These are phyloP conservation scores for Epichloe brachyelytri DNA, from an alignment of 2,329 filamentous ascomycete genomes.

Conservation along the genomic window DNA sequence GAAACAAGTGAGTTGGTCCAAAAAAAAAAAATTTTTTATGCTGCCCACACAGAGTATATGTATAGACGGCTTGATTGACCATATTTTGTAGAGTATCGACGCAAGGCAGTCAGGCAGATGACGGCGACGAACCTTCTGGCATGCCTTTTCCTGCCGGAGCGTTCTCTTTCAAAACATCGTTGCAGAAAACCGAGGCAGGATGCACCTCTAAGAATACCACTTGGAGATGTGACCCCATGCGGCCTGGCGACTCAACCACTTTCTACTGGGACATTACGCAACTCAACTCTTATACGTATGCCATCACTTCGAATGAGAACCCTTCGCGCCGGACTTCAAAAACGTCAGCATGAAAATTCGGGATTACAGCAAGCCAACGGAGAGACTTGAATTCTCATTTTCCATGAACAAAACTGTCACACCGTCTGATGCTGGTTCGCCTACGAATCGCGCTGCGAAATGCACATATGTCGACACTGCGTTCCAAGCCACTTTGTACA, in stretches of 20 bases:
- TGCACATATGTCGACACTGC: conserved; percentile 47
- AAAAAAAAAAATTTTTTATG: no score
- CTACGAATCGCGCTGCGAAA: conserved; percentile 29
- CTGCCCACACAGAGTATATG: no score
- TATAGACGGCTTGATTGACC: no score
- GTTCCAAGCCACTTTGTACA: conserved; percentile 48
- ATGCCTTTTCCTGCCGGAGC: conserved; percentile 44
- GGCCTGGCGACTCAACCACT: conserved; percentile 28
- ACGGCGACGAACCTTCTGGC: conserved; percentile 1
- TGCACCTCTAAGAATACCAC: conserved; percentile 46
- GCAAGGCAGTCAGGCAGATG: not conserved
- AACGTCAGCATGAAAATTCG: conserved; percentile 36
- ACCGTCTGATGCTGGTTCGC: conserved; percentile 30
- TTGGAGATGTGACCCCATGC: conserved; percentile 50
- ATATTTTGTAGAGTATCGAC: conserved; percentile 1
- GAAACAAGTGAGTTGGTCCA: conserved; percentile 14
- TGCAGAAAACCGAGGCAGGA: conserved; percentile 36
- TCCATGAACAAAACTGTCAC: conserved; percentile 38
- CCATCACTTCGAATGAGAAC: conserved; percentile 40
- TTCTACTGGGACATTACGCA: conserved; percentile 50
- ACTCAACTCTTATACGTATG: conserved; percentile 27
- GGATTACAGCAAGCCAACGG: conserved; percentile 32
- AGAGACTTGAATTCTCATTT: conserved; percentile 47
- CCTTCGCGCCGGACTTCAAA: conserved; percentile 42
- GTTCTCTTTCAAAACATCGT: conserved; percentile 47